Evolutionary conservation across 2,329 filamentous ascomycete genomes (phyloP), one percentile per base, ranked within the genome.

Genomic region (Diatrype stigma): DNA sequence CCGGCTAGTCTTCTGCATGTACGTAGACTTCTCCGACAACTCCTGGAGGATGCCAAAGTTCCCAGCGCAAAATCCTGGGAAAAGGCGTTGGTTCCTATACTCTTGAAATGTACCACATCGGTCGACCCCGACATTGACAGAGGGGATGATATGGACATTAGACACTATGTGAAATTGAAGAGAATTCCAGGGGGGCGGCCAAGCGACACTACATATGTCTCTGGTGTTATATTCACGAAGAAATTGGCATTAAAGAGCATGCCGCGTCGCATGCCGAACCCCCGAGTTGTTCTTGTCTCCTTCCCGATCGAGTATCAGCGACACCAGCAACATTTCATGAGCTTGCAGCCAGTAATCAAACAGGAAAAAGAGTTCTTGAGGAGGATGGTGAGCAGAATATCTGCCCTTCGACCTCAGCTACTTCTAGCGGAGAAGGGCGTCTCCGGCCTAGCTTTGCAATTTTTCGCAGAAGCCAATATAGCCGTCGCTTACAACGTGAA

Each of bases 401-500:
- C 89, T 51, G 90, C 90, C 35, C 76, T 96, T 23, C 82, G 85
- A 30, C 94, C 94, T 6, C 89, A 93, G 47, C 77, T 99, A 11
- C 75, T 99, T 17, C 79, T 99, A n/a, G 90, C 94, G 1, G 89
- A 97, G 66, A 93, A 91, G 60, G 89, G 93, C 59, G 90, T 99
- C 14, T 94, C 94, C 2, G 93, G 94, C 0, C 77, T 96, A 44
- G 94, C 95, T 3, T 75, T 99, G 49, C 88, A 95, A 61, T 89
- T 95, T 59, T 78, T 99, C 2, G 87, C 91, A 19, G 86, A 94
- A 60, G 90, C 90, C 11, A 89, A 91, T 51, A 95, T 99, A 56
- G 88, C 93, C 3, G 95, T 96, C 12, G 92, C 87, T 0, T 96
- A 94, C 74, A 96, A 99, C 69, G 93, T 99, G 62, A 99, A 99